Evolutionary conservation across 306 rosid genomes (phyloP).

Genomic region (Astragalus glycyphyllos): DNA sequence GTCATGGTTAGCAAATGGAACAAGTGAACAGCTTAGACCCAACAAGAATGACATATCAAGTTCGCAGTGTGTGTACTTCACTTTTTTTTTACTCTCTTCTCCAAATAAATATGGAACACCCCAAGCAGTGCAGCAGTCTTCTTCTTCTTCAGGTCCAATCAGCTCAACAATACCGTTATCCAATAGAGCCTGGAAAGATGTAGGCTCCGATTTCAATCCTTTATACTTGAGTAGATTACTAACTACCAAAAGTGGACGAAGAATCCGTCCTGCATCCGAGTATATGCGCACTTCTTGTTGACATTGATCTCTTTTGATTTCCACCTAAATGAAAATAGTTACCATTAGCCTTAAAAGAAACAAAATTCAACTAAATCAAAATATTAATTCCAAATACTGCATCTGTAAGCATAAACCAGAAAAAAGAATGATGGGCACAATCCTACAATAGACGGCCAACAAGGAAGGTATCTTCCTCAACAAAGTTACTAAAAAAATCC

Average conservation of each 20-base stretch:
- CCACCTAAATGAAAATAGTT: conserved; percentile 62
- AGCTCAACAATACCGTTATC: conserved; percentile 82
- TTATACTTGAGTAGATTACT: conserved; percentile 66
- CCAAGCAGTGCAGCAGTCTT: conserved; percentile 92
- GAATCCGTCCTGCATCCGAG: conserved; percentile 93
- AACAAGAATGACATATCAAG: conserved; percentile 87
- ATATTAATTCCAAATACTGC: conserved; percentile 18
- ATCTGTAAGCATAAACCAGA: not conserved
- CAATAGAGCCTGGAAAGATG: conserved; percentile 64
- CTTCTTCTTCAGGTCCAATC: conserved; percentile 95
- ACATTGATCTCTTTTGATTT: conserved; percentile 79
- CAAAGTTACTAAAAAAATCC: not conserved
- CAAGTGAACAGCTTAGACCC: conserved; percentile 82
- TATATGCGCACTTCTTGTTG: conserved; percentile 81
- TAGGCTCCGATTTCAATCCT: conserved; percentile 55
- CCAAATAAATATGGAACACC: conserved; percentile 61
- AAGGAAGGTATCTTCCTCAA: not conserved
- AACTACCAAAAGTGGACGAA: conserved; percentile 92
- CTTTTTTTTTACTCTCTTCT: conserved; percentile 57
- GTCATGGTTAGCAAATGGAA: conserved; percentile 95
- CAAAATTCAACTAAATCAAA: conserved; percentile 12
- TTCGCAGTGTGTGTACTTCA: conserved; percentile 85
- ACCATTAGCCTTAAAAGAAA: conserved; percentile 24
- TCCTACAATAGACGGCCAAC: not conserved
- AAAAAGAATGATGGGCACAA: not conserved